A percentile compares a stretch with the other conserved stretches of the same genome.
Conservation (phyloP, 257 asterid genomes). For the Penstemon newberryi region DNA sequence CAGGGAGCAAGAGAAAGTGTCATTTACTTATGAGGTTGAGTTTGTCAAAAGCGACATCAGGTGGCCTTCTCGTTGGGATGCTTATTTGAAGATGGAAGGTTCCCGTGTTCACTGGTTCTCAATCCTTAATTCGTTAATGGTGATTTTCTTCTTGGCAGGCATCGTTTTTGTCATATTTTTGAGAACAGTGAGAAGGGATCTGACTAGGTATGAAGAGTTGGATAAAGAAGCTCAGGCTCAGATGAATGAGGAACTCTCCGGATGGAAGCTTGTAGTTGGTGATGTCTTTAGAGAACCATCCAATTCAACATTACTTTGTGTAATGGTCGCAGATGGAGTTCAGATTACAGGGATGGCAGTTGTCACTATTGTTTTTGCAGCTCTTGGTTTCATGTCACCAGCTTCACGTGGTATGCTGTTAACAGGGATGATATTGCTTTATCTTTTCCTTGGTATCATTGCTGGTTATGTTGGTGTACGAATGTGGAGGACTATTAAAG, state of each 20-base stretch:
- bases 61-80: slow-evolving; percentile 94
- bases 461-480: slow-evolving; percentile 72
- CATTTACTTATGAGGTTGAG: slow-evolving; percentile 76
- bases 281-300: slow-evolving; percentile 79
- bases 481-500: slow-evolving; percentile 60
- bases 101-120: slow-evolving; percentile 86
- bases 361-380: slow-evolving; percentile 70
- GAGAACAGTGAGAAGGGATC: slow-evolving; percentile 78
- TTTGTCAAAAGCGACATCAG: slow-evolving; percentile 60
- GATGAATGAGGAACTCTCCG: slow-evolving; percentile 79
- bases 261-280: slow-evolving; percentile 87
- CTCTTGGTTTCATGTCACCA: slow-evolving; percentile 84
- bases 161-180: slow-evolving; percentile 71
- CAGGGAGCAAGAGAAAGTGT: slow-evolving; percentile 58
- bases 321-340: slow-evolving; percentile 78
- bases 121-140: slow-evolving; percentile 72
- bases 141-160: slow-evolving; percentile 73
- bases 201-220: slow-evolving; percentile 73
- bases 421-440: slow-evolving; percentile 72
- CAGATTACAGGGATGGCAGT: slow-evolving; percentile 74
- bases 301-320: slow-evolving; percentile 55
- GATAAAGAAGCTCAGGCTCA: slow-evolving; percentile 81
- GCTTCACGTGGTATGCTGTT: slow-evolving; percentile 80
- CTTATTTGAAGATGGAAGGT: slow-evolving; percentile 82
- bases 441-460: slow-evolving; percentile 66